These are phyloP conservation scores for Acephala macrosclerotiorum DNA, from an alignment of 2,329 filamentous ascomycete species.

Conservation along the genomic window DNA sequence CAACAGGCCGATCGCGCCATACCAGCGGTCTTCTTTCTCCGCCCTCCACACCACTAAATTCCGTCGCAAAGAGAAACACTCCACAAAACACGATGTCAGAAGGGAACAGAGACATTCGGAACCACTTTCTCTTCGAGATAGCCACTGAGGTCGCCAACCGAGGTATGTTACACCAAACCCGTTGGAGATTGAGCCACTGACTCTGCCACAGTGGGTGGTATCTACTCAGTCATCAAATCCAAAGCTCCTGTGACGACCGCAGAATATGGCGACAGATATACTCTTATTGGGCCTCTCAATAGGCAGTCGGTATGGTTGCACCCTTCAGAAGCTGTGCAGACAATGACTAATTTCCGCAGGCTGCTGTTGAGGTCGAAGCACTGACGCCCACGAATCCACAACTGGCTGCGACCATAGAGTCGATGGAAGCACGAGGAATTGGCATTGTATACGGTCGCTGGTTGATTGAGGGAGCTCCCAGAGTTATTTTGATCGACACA, in stretches of 20 bases:
- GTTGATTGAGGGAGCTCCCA: slow-evolving; percentile 95
- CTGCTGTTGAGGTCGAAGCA: slow-evolving; percentile 96
- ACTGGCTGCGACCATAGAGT: slow-evolving; percentile 81
- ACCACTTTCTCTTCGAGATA: slow-evolving; percentile 95
- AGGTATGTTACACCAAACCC: slow-evolving; percentile 61
- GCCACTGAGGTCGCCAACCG: slow-evolving; percentile 97
- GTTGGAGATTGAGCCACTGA: slow-evolving; percentile 27
- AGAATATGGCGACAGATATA: slow-evolving; percentile 98
- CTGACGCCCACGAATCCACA: slow-evolving; percentile 84
- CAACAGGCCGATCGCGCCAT: slow-evolving; percentile 1
- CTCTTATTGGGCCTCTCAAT: slow-evolving; percentile 93
- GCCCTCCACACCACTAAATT: slow-evolving; percentile 11
- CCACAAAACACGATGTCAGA: slow-evolving; percentile 30
- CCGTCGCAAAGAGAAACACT: slow-evolving; percentile 3
- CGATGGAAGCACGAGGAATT: slow-evolving; percentile 93
- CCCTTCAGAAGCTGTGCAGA: neutral
- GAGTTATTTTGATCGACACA: slow-evolving; percentile 94
- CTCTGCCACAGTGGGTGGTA: slow-evolving; percentile 78
- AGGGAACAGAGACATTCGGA: slow-evolving; percentile 75
- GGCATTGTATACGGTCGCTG: slow-evolving; percentile 92
- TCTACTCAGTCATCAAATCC: slow-evolving; percentile 99
- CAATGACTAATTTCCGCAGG: slow-evolving; percentile 58
- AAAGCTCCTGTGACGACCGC: slow-evolving; percentile 97
- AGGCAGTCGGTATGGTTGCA: slow-evolving; percentile 75
- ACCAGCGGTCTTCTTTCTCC: slow-evolving; percentile 11